Base-by-base conservation (phyloP, 2,329 filamentous ascomycete genomes). In the Beauveria varroae region DNA sequence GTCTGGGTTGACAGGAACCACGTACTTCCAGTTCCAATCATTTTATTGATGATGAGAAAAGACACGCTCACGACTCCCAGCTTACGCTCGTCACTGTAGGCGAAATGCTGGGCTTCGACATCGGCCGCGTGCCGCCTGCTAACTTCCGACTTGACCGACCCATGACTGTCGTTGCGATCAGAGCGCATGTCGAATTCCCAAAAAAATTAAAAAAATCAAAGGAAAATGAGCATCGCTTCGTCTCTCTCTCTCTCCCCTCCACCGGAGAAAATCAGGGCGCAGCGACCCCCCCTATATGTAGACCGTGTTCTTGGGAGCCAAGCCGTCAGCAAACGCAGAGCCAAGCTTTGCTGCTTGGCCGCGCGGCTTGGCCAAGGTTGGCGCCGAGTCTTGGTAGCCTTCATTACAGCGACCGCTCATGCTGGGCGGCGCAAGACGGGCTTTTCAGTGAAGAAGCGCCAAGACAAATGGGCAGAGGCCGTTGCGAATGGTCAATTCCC, bases 1-100 rank as follows among this genome's bases (percentile, higher is more conserved):
- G 5, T 14, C 24, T 1, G 16, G 14, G 14, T 30, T 2, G 20
- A 51, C 5, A n/a, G 20, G 24, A 14, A 26, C 54, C 16, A 73
- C 79, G 67, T 68, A 83, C 80, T 82, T 66, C 81, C 81, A 2
- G 81, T 83, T 12, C 81, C 81, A 44, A 84, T 82, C 79, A 84
- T 84, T 67, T 82, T 83, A 62, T 84, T 84, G 20, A 84, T 64
- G 44, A 84, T 84, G 44, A 84, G 64, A 60, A 83, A 83, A 0
- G 81, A 77, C 6, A 81, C 77, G 3, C 81, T 81, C 0, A 76
- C 78, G 30, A 83, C 70, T 0, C 81, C 82, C 22, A 84, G 79
- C 69, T 82, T 82, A 9, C 76, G 70, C 54, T 74, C 73, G 1
- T 80, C 78, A 0, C 70, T 67, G 55, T 73, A 73, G 3, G 65